These are phyloP conservation scores for Hysterangium stoloniferum DNA, from an alignment of 768 basidiomycete species.

Conservation along the genomic window DNA sequence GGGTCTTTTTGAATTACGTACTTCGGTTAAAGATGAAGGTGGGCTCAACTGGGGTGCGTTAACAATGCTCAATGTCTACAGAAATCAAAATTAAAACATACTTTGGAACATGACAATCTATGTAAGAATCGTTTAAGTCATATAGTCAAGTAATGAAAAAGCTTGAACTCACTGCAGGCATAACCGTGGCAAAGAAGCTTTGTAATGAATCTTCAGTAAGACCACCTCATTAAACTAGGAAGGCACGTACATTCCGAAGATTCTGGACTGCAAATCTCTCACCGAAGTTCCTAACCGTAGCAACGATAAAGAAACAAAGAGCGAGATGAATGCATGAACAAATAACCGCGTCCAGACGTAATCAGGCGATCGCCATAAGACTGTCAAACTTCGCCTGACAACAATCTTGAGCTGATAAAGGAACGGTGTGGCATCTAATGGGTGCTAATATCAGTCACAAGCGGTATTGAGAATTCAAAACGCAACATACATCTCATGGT, in stretches of 20 bases:
- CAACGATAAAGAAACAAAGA: constrained; percentile 73
- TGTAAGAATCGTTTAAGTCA: background rate
- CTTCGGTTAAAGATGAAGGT: constrained; percentile 69
- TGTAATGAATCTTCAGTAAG: background rate
- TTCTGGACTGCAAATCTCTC: constrained; percentile 69
- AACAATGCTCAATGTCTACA: background rate
- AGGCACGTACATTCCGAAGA: constrained; percentile 61
- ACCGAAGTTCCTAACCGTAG: constrained; percentile 58
- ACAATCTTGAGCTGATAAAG: constrained; percentile 66
- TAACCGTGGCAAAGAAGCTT: constrained; percentile 59
- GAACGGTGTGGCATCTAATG: constrained; percentile 66
- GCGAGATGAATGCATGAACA: constrained; percentile 60
- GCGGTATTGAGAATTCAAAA: background rate
- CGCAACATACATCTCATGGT: constrained; percentile 37
- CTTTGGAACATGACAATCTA: constrained; percentile 63
- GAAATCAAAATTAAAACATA: background rate
- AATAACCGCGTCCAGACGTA: constrained; percentile 82
- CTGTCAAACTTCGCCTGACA: constrained; percentile 53
- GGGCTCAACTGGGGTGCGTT: constrained; percentile 43
- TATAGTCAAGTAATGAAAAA: background rate
- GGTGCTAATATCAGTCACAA: background rate
- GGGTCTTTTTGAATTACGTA: constrained; percentile 13
- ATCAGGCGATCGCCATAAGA: constrained; percentile 78
- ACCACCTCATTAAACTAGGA: background rate
- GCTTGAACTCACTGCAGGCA: constrained; percentile 39